Percentiles rank a stretch among this genome's conserved stretches.
Evolutionary conservation across 768 basidiomycete genomes (phyloP).

Genomic region (Botryobasidium botryosum): DNA sequence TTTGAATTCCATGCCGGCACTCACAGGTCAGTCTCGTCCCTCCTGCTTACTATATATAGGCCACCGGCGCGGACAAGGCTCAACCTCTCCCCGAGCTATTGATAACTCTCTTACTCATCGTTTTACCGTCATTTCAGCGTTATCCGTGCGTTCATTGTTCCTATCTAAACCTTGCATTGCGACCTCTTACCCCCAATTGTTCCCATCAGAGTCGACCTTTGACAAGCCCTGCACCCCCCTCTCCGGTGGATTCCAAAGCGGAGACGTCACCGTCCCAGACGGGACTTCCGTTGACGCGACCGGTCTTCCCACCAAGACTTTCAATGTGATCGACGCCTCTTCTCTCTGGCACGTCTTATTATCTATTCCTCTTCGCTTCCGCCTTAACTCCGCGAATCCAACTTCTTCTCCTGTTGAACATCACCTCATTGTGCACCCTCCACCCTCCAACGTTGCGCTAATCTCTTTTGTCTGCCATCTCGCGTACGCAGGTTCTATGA

Average conservation of each 20-base stretch:
- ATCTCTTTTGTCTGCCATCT: no score
- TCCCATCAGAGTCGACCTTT: constrained; percentile 2
- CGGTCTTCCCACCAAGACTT: constrained; percentile 4
- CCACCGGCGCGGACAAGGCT: background rate
- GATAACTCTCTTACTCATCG: background rate
- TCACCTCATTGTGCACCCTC: no score
- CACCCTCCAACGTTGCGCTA: no score
- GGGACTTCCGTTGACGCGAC: constrained; percentile 3
- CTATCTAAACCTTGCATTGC: background rate
- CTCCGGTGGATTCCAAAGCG: constrained; percentile 3
- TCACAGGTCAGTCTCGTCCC: background rate
- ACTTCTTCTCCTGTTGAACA: no score
- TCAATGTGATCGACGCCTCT: background rate
- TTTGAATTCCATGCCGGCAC: constrained; percentile 4
- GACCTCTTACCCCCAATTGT: background rate
- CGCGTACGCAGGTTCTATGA: constrained; percentile 9
- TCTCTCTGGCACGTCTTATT: no score
- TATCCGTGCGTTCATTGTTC: no score
- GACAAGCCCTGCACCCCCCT: constrained; percentile 4
- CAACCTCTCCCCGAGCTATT: background rate
- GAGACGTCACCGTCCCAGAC: constrained; percentile 1
- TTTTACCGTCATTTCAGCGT: no score
- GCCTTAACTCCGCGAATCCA: no score
- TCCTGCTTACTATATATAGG: background rate
- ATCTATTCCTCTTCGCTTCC: no score